Percentiles rank a stretch among this genome's conserved stretches.
These are phyloP conservation scores for Paramarasmius palmivorus DNA, from an alignment of 1,284 basidiomycete species.

Conservation along the genomic window DNA sequence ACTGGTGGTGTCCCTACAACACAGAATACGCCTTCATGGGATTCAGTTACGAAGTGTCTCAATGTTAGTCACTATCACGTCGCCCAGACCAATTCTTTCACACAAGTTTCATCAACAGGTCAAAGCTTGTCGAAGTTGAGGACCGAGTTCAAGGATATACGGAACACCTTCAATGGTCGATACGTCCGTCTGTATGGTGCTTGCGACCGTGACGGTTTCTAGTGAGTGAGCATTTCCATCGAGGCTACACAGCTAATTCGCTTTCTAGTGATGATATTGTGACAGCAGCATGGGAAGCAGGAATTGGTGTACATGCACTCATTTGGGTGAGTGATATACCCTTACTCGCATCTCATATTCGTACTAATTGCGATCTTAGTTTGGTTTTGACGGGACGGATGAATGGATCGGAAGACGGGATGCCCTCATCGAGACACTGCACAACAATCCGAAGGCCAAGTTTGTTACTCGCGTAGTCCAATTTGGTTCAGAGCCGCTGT, in stretches of 20 bases:
- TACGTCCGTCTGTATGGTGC: conserved; percentile 73
- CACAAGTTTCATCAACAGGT: conserved; percentile 30
- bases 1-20: conserved; percentile 67
- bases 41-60: conserved; percentile 70
- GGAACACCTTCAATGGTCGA: conserved; percentile 57
- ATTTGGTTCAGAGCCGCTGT: conserved; percentile 78
- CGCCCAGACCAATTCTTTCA: background rate
- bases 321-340: conserved; percentile 57
- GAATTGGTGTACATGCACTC: conserved; percentile 71
- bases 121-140: conserved; percentile 50
- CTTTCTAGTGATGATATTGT: conserved; percentile 61
- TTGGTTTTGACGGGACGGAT: conserved; percentile 59
- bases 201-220: conserved; percentile 67
- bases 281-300: conserved; percentile 69
- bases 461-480: conserved; percentile 69
- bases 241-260: conserved; percentile 5
- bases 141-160: conserved; percentile 64
- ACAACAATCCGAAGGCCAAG: conserved; percentile 63
- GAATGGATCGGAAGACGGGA: conserved; percentile 58
- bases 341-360: background rate
- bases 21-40: conserved; percentile 74
- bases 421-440: conserved; percentile 54
- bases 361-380: conserved; percentile 35
- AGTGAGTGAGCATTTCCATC: conserved; percentile 39
- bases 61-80: conserved; percentile 38